A percentile compares a stretch with the other conserved stretches of the same genome.
phyloP scores from a whole-genome alignment of 495 filamentous ascomycete genomes.

The Neurospora sublineolata region DNA sequence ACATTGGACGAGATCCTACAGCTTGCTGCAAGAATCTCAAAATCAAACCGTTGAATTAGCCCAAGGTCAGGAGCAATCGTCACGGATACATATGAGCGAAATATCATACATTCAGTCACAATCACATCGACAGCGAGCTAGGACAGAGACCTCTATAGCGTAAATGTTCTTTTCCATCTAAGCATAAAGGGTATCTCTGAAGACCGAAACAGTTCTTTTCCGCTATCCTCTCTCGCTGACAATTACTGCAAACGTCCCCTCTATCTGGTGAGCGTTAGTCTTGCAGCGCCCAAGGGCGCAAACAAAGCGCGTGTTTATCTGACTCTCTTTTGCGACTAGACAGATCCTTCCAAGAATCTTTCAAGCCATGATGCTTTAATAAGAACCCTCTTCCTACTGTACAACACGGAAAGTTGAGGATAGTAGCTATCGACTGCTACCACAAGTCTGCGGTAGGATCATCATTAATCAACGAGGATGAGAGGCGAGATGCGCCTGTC shows the following conservation, averaged over 20 bases:
- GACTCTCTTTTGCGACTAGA: neutral
- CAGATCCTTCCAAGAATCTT: neutral
- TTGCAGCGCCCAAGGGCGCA: neutral
- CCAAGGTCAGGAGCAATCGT: neutral
- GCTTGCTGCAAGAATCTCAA: neutral
- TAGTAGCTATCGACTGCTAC: neutral
- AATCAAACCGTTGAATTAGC: neutral
- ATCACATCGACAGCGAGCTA: neutral
- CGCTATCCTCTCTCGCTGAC: neutral
- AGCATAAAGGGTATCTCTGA: neutral
- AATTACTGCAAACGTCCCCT: neutral
- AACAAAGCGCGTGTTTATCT: neutral
- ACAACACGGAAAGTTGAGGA: neutral
- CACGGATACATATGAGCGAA: neutral
- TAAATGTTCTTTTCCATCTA: neutral
- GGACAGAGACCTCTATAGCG: neutral
- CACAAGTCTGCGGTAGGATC: neutral
- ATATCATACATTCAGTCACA: neutral
- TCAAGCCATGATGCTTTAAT: neutral
- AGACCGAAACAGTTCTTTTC: neutral
- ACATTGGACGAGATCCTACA: neutral
- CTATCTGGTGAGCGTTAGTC: neutral
- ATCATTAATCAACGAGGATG: neutral
- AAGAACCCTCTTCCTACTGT: neutral
- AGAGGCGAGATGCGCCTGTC: neutral